A percentile compares a stretch with the other conserved stretches of the same genome.
phyloP scores from a whole-genome alignment of 306 rosid genomes.

The Glycine latifolia region DNA sequence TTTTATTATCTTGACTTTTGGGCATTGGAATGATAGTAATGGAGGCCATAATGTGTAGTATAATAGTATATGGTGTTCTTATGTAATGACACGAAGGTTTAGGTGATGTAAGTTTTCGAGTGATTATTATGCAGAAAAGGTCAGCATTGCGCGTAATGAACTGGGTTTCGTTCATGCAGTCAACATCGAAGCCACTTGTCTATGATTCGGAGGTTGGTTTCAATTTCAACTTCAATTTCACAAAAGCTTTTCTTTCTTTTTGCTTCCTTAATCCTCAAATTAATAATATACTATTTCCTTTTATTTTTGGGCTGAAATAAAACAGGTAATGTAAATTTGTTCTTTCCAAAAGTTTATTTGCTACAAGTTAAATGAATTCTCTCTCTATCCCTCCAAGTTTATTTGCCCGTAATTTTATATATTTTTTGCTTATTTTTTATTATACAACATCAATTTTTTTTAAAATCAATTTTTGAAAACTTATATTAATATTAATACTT shows the following conservation, averaged over 20 bases:
- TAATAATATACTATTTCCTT: background rate
- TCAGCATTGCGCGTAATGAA: conserved; percentile 47
- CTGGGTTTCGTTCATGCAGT: conserved; percentile 9
- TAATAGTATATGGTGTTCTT: too few species aligned
- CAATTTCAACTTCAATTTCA: conserved; percentile 14
- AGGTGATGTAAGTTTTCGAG: background rate
- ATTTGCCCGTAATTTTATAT: too few species aligned
- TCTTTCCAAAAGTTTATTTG: background rate
- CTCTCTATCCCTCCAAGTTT: too few species aligned
- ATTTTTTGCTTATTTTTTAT: too few species aligned
- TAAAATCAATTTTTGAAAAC: too few species aligned
- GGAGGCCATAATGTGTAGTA: conserved; percentile 26
- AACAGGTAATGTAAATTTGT: background rate
- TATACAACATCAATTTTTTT: too few species aligned
- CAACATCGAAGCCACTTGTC: conserved; percentile 36
- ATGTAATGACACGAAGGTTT: conserved; percentile 2
- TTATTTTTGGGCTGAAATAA: background rate
- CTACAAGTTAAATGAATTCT: too few species aligned
- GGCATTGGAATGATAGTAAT: conserved; percentile 27
- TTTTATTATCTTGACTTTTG: conserved; percentile 28
- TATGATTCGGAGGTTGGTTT: conserved; percentile 20
- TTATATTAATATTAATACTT: too few species aligned
- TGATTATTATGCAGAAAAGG: background rate
- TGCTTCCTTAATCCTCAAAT: background rate
- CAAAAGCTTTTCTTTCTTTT: background rate